Percentiles rank a stretch among this genome's conserved stretches.
phyloP scores from a whole-genome alignment of 202 grass and related monocot genomes.

The Schoenoplectus tabernaemontani region DNA sequence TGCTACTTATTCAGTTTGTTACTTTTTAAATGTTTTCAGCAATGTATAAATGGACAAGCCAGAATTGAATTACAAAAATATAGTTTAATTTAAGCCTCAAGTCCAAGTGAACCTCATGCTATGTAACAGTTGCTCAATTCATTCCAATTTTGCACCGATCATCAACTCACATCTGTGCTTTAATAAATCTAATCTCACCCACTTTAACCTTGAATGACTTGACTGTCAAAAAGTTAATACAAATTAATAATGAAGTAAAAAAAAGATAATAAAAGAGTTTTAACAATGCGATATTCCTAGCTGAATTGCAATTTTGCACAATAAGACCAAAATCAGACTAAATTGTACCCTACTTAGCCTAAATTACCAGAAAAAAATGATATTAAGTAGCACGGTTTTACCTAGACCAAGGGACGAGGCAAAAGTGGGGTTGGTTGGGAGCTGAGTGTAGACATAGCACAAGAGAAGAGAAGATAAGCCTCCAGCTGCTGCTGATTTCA shows the following conservation, averaged over 20 bases:
- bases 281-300: neutral
- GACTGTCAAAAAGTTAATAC: neutral
- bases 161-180: neutral
- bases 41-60: neutral
- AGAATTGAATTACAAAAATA: neutral
- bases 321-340: neutral
- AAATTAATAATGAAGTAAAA: neutral
- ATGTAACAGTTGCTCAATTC: neutral
- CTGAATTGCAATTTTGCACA: neutral
- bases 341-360: neutral
- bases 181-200: neutral
- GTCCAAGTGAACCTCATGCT: neutral
- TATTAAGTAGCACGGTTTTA: constrained; percentile 12
- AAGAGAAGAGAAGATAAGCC: constrained; percentile 61
- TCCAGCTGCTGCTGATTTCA: constrained; percentile 77
- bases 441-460: constrained; percentile 72
- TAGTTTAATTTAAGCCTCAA: neutral
- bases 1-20: neutral
- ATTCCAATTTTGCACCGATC: neutral
- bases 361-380: neutral
- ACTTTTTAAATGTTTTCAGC: neutral
- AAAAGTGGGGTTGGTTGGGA: constrained; percentile 58
- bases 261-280: neutral
- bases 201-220: neutral
- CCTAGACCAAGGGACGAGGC: constrained; percentile 75